Evolutionary conservation across 192 early-diverging fungal genomes (phyloP).

Genomic region (Rhizophagus sp.): DNA sequence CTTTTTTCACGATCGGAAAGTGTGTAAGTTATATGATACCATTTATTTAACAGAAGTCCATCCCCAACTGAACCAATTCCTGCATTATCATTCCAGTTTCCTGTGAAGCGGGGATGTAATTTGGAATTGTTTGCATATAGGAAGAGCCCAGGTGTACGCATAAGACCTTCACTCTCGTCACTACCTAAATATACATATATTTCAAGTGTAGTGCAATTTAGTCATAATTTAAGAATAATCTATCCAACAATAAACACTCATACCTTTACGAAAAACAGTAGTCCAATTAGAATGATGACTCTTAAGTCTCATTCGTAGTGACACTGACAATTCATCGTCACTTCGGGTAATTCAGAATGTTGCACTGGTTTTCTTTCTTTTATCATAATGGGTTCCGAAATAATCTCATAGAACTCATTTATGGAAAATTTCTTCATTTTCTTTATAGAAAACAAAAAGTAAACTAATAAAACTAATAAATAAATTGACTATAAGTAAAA

Average conservation of each 20-base stretch:
- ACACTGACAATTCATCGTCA: conserved; percentile 17
- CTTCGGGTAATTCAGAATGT: background rate
- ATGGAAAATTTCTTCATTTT: no score
- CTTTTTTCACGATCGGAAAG: conserved; percentile 23
- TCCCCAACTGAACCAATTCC: background rate
- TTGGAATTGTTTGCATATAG: background rate
- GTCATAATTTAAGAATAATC: background rate
- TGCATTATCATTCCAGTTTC: background rate
- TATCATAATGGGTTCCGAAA: background rate
- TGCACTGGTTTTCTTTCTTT: background rate
- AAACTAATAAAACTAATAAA: no score
- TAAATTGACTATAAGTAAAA: no score
- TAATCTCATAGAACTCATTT: background rate
- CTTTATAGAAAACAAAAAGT: no score
- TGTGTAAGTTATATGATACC: conserved; percentile 27
- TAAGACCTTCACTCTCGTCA: no score
- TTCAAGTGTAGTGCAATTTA: background rate
- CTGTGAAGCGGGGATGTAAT: background rate
- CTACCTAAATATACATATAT: background rate
- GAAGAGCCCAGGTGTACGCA: conserved; percentile 4
- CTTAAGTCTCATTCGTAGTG: background rate
- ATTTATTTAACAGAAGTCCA: background rate
- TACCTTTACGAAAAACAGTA: conserved; percentile 22
- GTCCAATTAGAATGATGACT: background rate
- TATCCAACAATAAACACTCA: no score